A percentile compares a stretch with the other conserved stretches of the same genome.
These are phyloP conservation scores for Lentinus brumalis DNA, from an alignment of 768 basidiomycete genomes.

Conservation along the genomic window DNA sequence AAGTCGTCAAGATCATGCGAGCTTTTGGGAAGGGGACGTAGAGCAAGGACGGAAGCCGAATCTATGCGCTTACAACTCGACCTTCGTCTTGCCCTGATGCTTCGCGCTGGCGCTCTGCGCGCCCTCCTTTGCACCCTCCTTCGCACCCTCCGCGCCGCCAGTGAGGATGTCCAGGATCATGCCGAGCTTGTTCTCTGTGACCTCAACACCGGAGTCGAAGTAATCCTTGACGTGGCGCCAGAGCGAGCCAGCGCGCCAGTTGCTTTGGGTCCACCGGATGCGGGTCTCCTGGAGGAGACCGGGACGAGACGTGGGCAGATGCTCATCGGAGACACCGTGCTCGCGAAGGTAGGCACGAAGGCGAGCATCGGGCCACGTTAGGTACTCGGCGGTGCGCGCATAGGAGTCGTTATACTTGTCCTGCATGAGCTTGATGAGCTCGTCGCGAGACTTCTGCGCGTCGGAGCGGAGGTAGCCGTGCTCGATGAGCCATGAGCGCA, in stretches of 20 bases:
- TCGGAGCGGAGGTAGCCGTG: conserved; percentile 64
- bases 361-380: conserved; percentile 91
- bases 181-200: conserved; percentile 75
- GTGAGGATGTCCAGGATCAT: conserved; percentile 44
- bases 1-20: background rate
- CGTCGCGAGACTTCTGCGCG: conserved; percentile 65
- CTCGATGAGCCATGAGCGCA: conserved; percentile 74
- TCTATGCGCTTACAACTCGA: conserved; percentile 11
- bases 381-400: conserved; percentile 58
- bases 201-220: conserved; percentile 66
- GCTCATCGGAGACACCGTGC: conserved; percentile 70
- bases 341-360: conserved; percentile 87
- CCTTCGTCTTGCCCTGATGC: conserved; percentile 14
- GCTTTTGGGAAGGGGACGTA: background rate
- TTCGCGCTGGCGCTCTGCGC: conserved; percentile 30
- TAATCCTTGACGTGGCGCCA: conserved; percentile 66
- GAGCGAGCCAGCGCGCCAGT: conserved; percentile 55
- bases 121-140: conserved; percentile 30
- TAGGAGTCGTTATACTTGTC: conserved; percentile 52
- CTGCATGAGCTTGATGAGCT: conserved; percentile 72
- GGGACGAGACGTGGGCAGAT: conserved; percentile 63
- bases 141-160: conserved; percentile 37
- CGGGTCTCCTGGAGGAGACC: conserved; percentile 84
- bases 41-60: background rate
- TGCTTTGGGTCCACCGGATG: conserved; percentile 75